These are phyloP conservation scores for Camellia oleifera DNA, from an alignment of 179 eudicot species.

Conservation along the genomic window DNA sequence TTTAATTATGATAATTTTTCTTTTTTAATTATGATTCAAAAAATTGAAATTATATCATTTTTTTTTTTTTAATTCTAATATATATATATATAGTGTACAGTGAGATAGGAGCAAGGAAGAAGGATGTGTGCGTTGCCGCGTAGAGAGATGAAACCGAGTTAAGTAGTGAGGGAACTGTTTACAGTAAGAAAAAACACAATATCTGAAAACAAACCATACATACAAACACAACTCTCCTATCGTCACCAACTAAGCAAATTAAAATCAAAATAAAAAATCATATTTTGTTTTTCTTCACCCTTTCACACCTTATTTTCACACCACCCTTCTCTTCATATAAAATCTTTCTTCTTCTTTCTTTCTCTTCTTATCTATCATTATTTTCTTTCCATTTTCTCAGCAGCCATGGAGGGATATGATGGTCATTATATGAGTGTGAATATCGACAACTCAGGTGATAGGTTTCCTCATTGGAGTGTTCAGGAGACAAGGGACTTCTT, in stretches of 20 bases:
- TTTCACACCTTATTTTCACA: constrained; percentile 26
- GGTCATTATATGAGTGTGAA: constrained; percentile 15
- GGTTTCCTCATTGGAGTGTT: constrained; percentile 92
- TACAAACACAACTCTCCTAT: no score
- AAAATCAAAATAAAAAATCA: no score
- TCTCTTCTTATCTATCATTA: not conserved
- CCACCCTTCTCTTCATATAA: constrained; percentile 17
- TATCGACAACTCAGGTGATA: constrained; percentile 26
- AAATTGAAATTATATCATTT: no score
- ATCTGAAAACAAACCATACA: no score
- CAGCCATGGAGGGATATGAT: constrained; percentile 13
- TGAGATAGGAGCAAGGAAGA: not conserved
- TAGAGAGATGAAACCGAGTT: constrained; percentile 33
- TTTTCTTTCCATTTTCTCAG: not conserved
- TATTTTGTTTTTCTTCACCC: not conserved
- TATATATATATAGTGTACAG: not conserved
- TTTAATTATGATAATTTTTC: no score
- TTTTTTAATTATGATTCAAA: no score
- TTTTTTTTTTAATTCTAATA: no score
- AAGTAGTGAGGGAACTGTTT: not conserved
- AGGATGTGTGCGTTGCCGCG: constrained; percentile 35
- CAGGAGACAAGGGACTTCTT: constrained; percentile 85
- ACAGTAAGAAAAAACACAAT: not conserved
- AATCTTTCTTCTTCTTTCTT: constrained; percentile 7
- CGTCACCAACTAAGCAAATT: no score